A percentile compares a stretch with the other conserved stretches of the same genome.
Conservation (phyloP, 2,329 filamentous ascomycete species). For the Talaromyces sp. region DNA sequence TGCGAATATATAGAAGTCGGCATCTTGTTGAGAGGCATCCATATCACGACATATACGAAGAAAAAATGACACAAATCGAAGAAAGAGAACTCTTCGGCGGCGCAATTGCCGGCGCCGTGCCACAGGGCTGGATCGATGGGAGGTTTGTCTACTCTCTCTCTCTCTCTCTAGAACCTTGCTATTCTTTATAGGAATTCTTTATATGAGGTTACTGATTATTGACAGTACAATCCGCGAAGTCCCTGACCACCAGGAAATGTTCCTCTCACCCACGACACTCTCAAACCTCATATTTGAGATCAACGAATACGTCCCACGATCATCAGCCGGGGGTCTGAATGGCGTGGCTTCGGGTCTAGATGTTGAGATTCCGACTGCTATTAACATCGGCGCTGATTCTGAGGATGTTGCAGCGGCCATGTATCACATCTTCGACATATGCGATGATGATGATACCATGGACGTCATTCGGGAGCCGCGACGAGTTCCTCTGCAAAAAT, state of each 20-base stretch:
- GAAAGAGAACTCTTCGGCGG: constrained; percentile 35
- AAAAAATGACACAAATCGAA: constrained; percentile 18
- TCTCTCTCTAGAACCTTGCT: background rate
- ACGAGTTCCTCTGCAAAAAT: constrained; percentile 36
- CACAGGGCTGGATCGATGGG: constrained; percentile 35
- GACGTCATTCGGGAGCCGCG: constrained; percentile 65
- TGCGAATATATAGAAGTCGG: background rate
- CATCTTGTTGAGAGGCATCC: background rate
- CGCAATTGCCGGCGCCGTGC: constrained; percentile 33
- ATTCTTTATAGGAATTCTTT: no score
- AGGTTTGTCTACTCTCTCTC: constrained; percentile 27
- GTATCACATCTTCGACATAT: constrained; percentile 66
- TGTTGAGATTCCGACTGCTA: background rate
- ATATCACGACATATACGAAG: background rate
- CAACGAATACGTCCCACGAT: constrained; percentile 66
- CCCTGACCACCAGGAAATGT: constrained; percentile 77
- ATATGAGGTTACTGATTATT: background rate
- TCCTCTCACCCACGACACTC: constrained; percentile 77
- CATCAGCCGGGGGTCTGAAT: constrained; percentile 23
- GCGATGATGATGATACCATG: constrained; percentile 61
- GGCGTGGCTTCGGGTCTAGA: constrained; percentile 16
- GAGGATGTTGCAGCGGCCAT: constrained; percentile 66
- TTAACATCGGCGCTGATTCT: constrained; percentile 54
- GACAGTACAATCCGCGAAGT: constrained; percentile 36
- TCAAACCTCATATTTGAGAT: constrained; percentile 89